A percentile compares a stretch with the other conserved stretches of the same genome.
phyloP scores from a whole-genome alignment of 805 yeast genomes.

The Zygoascus ofunaensis region DNA sequence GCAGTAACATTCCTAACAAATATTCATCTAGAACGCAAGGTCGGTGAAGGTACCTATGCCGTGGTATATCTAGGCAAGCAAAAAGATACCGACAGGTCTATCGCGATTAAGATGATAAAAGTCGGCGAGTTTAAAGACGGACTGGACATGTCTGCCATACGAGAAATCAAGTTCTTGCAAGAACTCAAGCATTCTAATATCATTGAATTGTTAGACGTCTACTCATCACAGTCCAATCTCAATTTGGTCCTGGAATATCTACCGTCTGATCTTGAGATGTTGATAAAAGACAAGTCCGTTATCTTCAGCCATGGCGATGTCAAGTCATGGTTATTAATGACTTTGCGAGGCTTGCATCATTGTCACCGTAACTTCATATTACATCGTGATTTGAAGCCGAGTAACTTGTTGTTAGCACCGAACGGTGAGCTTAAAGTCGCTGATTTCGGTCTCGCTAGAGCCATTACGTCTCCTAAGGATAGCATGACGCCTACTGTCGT shows the following conservation, averaged over 20 bases:
- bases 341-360: constrained; percentile 87
- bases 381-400: constrained; percentile 91
- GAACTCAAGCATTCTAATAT: constrained; percentile 73
- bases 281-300: constrained; percentile 69
- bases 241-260: constrained; percentile 88
- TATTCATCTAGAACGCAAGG: constrained; percentile 58
- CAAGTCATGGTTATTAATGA: constrained; percentile 91
- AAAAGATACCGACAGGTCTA: constrained; percentile 42
- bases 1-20: too few species aligned
- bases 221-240: constrained; percentile 51
- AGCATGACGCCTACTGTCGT: constrained; percentile 88
- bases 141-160: constrained; percentile 91
- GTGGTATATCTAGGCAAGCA: constrained; percentile 77
- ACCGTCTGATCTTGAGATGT: constrained; percentile 84
- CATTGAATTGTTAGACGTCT: constrained; percentile 83
- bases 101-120: constrained; percentile 94
- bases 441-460: constrained; percentile 93
- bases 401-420: constrained; percentile 78
- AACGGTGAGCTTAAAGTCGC: constrained; percentile 86
- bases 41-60: constrained; percentile 99
- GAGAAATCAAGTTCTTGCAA: constrained; percentile 83
- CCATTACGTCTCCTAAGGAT: constrained; percentile 55
- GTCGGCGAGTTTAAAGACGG: constrained; percentile 94
- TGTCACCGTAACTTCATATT: constrained; percentile 86
- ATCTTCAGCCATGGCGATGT: constrained; percentile 80